These are phyloP conservation scores for Senecio squalidus DNA, from an alignment of 140 eudicot genomes.

Conservation along the genomic window DNA sequence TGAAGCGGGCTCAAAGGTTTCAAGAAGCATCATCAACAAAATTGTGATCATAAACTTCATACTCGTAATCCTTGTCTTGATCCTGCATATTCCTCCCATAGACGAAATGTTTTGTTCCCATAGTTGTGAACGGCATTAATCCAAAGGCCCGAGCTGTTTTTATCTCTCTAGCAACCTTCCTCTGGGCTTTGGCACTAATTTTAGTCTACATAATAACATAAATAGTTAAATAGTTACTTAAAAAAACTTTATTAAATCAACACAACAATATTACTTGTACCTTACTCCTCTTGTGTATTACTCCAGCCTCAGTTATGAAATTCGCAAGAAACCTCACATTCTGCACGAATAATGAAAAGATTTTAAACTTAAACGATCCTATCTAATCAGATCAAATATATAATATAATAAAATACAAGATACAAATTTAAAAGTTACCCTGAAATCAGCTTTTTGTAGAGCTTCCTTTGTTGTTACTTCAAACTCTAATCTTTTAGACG, in stretches of 20 bases:
- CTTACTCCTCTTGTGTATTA: conserved; percentile 81
- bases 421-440: conserved; percentile 50
- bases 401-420: too few species aligned
- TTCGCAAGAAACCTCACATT: conserved; percentile 90
- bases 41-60: conserved; percentile 38
- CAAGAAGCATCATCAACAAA: conserved; percentile 31
- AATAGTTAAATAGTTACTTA: not conserved
- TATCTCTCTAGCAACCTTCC: conserved; percentile 93
- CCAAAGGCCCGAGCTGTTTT: conserved; percentile 98
- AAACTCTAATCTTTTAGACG: conserved; percentile 49
- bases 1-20: not conserved
- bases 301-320: conserved; percentile 88
- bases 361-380: too few species aligned
- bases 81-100: conserved; percentile 69
- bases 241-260: not conserved
- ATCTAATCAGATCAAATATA: too few species aligned
- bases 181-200: conserved; percentile 93
- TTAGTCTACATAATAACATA: conserved; percentile 40
- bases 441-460: conserved; percentile 78
- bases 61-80: conserved; percentile 58
- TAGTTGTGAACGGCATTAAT: conserved; percentile 92
- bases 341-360: conserved; percentile 29
- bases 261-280: conserved; percentile 25
- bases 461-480: conserved; percentile 75
- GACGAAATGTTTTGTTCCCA: conserved; percentile 78